Percentiles rank a stretch among this genome's conserved stretches.
These are phyloP conservation scores for Cyclocybe cylindracea DNA, from an alignment of 768 basidiomycete genomes.

Conservation along the genomic window DNA sequence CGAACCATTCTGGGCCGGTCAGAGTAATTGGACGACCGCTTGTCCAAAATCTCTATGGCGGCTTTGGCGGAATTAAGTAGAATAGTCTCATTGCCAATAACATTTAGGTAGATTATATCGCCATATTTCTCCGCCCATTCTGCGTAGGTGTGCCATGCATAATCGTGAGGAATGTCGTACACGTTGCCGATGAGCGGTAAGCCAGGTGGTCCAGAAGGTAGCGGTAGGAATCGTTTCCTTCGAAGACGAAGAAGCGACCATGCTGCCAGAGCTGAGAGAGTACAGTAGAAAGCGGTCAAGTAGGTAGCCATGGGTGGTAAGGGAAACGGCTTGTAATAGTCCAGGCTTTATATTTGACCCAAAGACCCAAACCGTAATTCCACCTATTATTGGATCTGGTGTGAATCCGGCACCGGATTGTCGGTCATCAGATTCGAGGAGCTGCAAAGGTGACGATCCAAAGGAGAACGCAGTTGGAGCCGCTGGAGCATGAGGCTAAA, in stretches of 20 bases:
- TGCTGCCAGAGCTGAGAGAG: background rate
- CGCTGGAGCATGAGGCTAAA: too few species aligned
- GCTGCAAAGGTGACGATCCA: too few species aligned
- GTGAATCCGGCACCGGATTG: too few species aligned
- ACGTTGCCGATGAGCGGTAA: slow-evolving; percentile 35
- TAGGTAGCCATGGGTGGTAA: too few species aligned
- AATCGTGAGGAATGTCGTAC: slow-evolving; percentile 26
- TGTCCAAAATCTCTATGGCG: slow-evolving; percentile 43
- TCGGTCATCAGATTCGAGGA: too few species aligned
- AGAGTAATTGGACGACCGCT: slow-evolving; percentile 44
- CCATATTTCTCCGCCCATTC: slow-evolving; percentile 31
- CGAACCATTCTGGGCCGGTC: slow-evolving; percentile 37
- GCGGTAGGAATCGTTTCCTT: background rate
- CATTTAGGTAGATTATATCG: slow-evolving; percentile 30
- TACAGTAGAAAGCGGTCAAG: too few species aligned
- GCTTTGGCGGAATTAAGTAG: slow-evolving; percentile 41
- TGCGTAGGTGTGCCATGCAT: slow-evolving; percentile 31
- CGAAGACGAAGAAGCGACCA: background rate
- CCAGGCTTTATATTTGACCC: too few species aligned
- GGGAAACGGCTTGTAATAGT: too few species aligned
- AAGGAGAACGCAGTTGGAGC: too few species aligned
- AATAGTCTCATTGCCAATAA: slow-evolving; percentile 36
- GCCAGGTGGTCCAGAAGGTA: slow-evolving; percentile 36
- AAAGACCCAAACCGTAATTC: too few species aligned
- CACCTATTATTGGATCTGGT: too few species aligned